Percentiles rank a stretch among this genome's conserved stretches.
These are phyloP conservation scores for Magnolia officinalis DNA, from an alignment of 164 flowering plant genomes.

Conservation along the genomic window DNA sequence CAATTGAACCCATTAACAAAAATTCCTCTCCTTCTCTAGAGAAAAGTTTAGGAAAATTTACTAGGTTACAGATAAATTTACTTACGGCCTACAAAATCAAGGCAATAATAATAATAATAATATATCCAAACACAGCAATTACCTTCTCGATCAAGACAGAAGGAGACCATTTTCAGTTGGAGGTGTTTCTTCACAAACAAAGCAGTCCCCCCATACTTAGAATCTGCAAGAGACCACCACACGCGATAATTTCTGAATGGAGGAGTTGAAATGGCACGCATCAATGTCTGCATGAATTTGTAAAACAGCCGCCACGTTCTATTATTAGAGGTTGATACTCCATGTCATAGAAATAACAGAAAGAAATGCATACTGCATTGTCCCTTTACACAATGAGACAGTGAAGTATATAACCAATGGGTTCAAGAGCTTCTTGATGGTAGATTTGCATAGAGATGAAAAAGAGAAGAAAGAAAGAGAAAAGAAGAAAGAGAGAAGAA, in stretches of 20 bases:
- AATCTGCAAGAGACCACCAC: conserved; percentile 97
- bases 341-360: no score
- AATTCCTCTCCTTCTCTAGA: no score
- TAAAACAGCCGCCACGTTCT: not conserved
- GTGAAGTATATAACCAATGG: no score
- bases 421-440: no score
- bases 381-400: no score
- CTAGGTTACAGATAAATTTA: not conserved
- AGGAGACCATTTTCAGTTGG: conserved; percentile 65
- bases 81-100: not conserved
- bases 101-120: not conserved
- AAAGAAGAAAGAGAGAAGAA: no score
- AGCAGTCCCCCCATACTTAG: conserved; percentile 95
- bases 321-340: no score
- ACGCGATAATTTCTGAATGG: conserved; percentile 75
- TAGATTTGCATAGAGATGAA: no score
- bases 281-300: conserved; percentile 51
- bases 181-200: conserved; percentile 75
- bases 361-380: no score
- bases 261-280: conserved; percentile 83
- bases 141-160: conserved; percentile 78
- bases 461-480: no score
- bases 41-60: not conserved
- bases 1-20: no score
- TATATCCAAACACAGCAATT: not conserved